Conservation (phyloP, 2,329 filamentous ascomycete genomes). For the Ceratocystis colombiana region DNA sequence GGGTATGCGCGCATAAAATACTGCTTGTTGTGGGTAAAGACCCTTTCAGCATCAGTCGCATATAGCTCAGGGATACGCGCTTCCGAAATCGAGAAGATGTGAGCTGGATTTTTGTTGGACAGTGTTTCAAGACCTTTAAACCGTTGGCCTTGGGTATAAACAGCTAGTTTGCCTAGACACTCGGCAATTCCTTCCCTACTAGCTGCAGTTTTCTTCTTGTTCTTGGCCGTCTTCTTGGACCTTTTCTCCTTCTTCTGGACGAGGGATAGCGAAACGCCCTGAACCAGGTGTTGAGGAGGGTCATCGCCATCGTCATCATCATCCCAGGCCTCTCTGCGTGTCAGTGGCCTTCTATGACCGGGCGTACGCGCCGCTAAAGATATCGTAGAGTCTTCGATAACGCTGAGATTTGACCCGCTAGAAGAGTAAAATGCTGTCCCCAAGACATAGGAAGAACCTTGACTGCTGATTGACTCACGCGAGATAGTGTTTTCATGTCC, state of each 20-base stretch:
- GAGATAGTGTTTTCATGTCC: not conserved
- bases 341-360: not conserved
- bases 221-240: not conserved
- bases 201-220: constrained; percentile 7
- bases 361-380: not conserved
- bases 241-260: constrained; percentile 1
- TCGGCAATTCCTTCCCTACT: constrained; percentile 3
- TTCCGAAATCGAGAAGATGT: constrained; percentile 86
- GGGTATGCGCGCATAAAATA: constrained; percentile 92
- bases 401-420: constrained; percentile 6
- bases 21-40: constrained; percentile 78
- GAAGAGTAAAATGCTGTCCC: not conserved
- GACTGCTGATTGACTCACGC: constrained; percentile 14
- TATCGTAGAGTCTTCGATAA: not conserved
- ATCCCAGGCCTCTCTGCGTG: too few species aligned
- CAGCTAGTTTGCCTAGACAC: constrained; percentile 59
- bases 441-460: not conserved
- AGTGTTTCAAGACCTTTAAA: constrained; percentile 63
- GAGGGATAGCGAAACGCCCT: constrained; percentile 9
- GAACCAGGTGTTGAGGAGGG: not conserved
- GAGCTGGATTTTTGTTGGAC: constrained; percentile 47
- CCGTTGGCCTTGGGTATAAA: constrained; percentile 80
- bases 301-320: not conserved
- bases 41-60: constrained; percentile 55
- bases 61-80: constrained; percentile 54